These are phyloP conservation scores for Botrytis cinerea DNA, from an alignment of 2,329 filamentous ascomycete species.

Conservation along the genomic window DNA sequence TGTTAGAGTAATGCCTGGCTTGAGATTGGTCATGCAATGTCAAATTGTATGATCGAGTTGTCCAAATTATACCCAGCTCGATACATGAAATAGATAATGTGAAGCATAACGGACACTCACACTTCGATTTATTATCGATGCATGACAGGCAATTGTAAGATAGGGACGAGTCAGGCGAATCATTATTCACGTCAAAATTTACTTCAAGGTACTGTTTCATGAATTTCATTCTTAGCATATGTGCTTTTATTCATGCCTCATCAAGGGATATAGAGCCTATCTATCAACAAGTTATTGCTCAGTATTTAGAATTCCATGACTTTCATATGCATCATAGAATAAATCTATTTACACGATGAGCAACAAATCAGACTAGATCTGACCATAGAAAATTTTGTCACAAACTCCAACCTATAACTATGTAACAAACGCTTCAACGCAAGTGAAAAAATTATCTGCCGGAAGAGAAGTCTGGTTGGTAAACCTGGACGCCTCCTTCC, in stretches of 20 bases:
- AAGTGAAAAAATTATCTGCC: slow-evolving; percentile 28
- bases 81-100: not conserved
- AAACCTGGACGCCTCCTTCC: slow-evolving; percentile 61
- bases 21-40: not conserved
- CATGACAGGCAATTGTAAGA: not conserved
- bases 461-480: slow-evolving; percentile 60
- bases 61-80: not conserved
- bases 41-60: not conserved
- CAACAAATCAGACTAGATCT: slow-evolving; percentile 17
- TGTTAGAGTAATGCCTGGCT: not conserved
- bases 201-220: not conserved
- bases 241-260: slow-evolving; percentile 15
- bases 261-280: not conserved
- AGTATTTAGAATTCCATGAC: not conserved
- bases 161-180: not conserved
- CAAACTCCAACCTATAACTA: slow-evolving; percentile 10
- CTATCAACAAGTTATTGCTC: not conserved
- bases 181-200: not conserved
- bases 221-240: not conserved
- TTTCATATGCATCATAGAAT: slow-evolving; percentile 1
- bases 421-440: not conserved
- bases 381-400: not conserved
- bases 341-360: not conserved
- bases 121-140: too few relatives aligned
- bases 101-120: not conserved